phyloP scores from a whole-genome alignment of 2,329 filamentous ascomycete species.

The Lasiodiplodia hormozganensis region DNA sequence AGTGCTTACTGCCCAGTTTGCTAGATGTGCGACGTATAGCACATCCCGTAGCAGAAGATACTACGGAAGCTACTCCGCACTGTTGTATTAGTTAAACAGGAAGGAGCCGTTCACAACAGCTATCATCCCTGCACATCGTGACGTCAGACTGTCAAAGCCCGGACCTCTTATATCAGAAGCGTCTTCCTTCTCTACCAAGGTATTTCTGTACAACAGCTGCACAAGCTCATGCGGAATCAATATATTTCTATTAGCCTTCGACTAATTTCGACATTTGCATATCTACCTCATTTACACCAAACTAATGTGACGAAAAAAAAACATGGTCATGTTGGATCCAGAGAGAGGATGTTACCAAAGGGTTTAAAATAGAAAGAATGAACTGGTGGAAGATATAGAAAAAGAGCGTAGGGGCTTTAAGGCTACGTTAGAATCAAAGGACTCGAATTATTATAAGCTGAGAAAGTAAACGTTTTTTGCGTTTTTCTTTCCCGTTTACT shows the following conservation, averaged over 20 bases:
- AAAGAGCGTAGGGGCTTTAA: conserved; percentile 46
- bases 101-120: background rate
- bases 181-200: background rate
- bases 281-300: too few relatives aligned
- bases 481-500: background rate
- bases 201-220: background rate
- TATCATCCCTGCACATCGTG: conserved; percentile 9
- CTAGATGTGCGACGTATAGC: background rate
- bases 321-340: too few relatives aligned
- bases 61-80: background rate
- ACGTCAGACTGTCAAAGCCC: background rate
- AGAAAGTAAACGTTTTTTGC: background rate
- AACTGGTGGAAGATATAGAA: conserved; percentile 46
- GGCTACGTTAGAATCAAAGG: conserved; percentile 36
- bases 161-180: background rate
- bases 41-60: background rate
- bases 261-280: background rate
- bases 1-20: background rate
- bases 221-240: background rate
- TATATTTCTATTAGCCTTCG: background rate
- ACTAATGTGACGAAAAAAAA: too few relatives aligned
- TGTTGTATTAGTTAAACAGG: background rate
- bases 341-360: conserved; percentile 31
- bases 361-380: conserved; percentile 48
- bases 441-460: conserved; percentile 8